Conservation (phyloP, 23 red algal genomes). For the Gracilaria caudata region DNA sequence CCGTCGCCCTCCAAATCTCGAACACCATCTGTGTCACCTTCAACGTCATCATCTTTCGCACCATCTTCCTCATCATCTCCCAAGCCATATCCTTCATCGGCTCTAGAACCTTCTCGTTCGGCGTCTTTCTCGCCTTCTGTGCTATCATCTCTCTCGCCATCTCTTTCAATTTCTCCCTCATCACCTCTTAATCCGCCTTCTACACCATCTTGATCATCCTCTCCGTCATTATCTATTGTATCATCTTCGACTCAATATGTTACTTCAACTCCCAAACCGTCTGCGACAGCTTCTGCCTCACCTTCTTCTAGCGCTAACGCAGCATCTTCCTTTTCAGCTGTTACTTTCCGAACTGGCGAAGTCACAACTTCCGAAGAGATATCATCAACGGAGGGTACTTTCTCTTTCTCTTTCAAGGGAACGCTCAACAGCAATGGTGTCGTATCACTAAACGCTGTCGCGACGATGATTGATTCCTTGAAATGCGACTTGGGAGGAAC, state of each 20-base stretch:
- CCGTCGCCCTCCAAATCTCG: too few relatives aligned
- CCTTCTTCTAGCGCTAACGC: not conserved
- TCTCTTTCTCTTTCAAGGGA: constrained; percentile 19
- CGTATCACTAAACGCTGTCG: constrained; percentile 20
- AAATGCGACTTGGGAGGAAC: not conserved
- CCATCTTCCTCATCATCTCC: not conserved
- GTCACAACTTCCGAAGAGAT: not conserved
- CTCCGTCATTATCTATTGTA: too few relatives aligned
- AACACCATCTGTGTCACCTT: too few relatives aligned
- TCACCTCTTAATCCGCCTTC: too few relatives aligned
- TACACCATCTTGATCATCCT: too few relatives aligned
- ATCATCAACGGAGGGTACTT: not conserved
- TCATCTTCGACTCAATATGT: too few relatives aligned
- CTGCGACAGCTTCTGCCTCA: not conserved
- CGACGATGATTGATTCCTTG: not conserved
- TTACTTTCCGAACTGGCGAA: constrained; percentile 1
- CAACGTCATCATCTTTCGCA: not conserved
- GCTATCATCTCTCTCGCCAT: too few relatives aligned
- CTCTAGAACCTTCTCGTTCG: too few relatives aligned
- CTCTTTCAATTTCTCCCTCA: too few relatives aligned
- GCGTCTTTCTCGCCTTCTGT: too few relatives aligned
- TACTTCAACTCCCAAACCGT: too few relatives aligned
- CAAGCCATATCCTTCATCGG: too few relatives aligned
- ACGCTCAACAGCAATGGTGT: constrained; percentile 28
- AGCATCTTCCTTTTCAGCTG: not conserved